Evolutionary conservation across 1,284 basidiomycete species (phyloP).

Genomic region (Trichosporon sp.): DNA sequence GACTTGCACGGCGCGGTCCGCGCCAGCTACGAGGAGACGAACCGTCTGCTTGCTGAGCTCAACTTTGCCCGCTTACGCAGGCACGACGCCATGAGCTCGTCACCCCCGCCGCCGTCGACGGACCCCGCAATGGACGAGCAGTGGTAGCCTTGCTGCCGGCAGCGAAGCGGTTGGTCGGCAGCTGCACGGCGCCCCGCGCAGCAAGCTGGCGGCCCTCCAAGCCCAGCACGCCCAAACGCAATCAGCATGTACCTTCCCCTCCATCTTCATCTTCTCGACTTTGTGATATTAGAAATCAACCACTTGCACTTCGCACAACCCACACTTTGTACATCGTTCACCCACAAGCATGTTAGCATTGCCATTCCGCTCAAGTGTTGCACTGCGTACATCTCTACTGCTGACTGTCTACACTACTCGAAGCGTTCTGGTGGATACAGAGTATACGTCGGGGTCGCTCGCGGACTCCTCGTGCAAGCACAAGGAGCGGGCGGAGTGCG

Average conservation of each 20-base stretch:
- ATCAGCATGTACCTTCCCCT: not conserved
- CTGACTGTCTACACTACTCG: not conserved
- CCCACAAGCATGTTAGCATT: conserved; percentile 2
- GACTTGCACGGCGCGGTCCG: conserved; percentile 23
- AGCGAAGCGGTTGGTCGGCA: too few species aligned
- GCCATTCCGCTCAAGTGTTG: not conserved
- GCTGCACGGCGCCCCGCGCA: too few species aligned
- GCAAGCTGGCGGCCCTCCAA: too few species aligned
- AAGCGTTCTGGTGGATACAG: too few species aligned
- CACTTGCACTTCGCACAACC: not conserved
- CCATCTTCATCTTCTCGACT: not conserved
- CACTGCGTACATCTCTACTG: not conserved
- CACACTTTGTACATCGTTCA: not conserved
- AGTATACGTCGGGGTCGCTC: too few species aligned
- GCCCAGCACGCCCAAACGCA: not conserved
- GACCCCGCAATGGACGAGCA: not conserved
- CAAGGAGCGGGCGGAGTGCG: too few species aligned
- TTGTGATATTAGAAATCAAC: not conserved
- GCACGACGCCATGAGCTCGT: not conserved
- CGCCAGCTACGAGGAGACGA: conserved; percentile 42
- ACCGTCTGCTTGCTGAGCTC: conserved; percentile 40
- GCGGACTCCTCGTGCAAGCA: too few species aligned
- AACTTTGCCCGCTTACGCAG: conserved; percentile 32
- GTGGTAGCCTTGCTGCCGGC: too few species aligned
- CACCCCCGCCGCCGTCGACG: not conserved